Base-by-base conservation (phyloP, 2,329 filamentous ascomycete species). In the Juglanconis juglandina region DNA sequence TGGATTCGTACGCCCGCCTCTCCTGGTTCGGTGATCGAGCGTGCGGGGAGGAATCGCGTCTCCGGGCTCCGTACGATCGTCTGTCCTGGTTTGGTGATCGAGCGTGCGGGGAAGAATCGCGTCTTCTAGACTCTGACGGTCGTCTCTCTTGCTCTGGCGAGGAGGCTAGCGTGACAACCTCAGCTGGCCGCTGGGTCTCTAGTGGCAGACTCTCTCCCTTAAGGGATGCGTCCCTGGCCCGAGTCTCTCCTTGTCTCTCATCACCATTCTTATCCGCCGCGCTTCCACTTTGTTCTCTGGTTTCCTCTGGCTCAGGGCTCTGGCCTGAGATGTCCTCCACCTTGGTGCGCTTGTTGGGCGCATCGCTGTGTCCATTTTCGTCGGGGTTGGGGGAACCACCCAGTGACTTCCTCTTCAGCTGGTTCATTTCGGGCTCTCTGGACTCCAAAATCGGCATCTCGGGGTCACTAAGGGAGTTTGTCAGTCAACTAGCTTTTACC, bases 371-470 rank as follows among this genome's bases (percentile, higher is more conserved):
- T 17, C 35, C 39, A 39, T 54, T 35, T 13, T 39, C 49, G 32
- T 56, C 61, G 30, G 58, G 34, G 17, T 34, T 39, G 13, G 58
- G 58, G 30, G 51, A 63, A 30, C 34, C 47, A 39, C 51, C 51
- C 49, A 61, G 33, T 1, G 61, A 63, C 37, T 63, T 63, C 24
- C 61, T 59, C 58, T 63, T 63, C 7, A 63, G 42, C 30, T 58
- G 55, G 5, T 49, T 58, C 47, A 56, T 61, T 9, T 61, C 55
- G 14, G 47, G 32, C 32, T 32, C n/a, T 32, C 24, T 51, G 5
- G 42, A 14, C 35, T 60, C 48, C n/a, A 42, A 39, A 47, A 46
- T 48, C 47, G 47, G n/a, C 6, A 17, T 35, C 4, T 55, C 52
- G 33, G 30, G 32, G 46, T 33, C 46, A 17, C 47, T 52, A 10